phyloP scores from a whole-genome alignment of 768 basidiomycete genomes.

The Dictyophora rubrovolvata region DNA sequence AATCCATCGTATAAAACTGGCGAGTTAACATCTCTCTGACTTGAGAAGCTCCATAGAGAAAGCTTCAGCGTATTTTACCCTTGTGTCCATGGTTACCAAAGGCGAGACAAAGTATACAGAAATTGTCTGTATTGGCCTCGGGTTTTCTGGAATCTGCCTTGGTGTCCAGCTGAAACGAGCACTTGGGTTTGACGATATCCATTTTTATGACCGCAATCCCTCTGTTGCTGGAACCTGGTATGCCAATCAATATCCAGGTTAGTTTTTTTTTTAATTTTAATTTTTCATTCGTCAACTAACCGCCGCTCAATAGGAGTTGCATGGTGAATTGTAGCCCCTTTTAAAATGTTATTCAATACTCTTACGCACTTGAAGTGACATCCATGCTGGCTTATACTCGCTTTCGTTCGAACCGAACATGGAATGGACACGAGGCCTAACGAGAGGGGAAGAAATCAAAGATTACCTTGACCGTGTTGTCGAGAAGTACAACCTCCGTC shows the following conservation, averaged over 20 bases:
- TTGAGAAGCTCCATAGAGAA: no score
- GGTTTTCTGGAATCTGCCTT: slow-evolving; percentile 15
- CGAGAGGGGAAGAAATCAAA: neutral
- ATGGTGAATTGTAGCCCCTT: neutral
- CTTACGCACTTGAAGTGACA: neutral
- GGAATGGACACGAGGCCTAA: neutral
- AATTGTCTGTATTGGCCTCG: slow-evolving; percentile 14
- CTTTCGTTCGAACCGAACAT: slow-evolving; percentile 7
- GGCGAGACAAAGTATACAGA: neutral
- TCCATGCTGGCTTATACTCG: neutral
- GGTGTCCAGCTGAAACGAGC: slow-evolving; percentile 15
- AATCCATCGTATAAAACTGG: no score
- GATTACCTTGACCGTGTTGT: slow-evolving; percentile 13
- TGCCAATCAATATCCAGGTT: slow-evolving; percentile 1
- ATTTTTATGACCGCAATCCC: slow-evolving; percentile 13
- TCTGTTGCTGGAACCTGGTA: slow-evolving; percentile 14
- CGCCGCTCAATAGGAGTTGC: neutral
- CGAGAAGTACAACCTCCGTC: slow-evolving; percentile 12
- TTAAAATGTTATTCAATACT: neutral
- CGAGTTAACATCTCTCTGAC: no score
- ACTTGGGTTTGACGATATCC: slow-evolving; percentile 14
- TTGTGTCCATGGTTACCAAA: neutral
- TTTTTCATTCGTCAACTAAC: neutral
- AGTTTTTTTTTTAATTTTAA: neutral
- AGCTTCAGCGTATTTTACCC: no score